Evolutionary conservation across 2,329 filamentous ascomycete genomes (phyloP).

Genomic region (Graphilbum sp.): DNA sequence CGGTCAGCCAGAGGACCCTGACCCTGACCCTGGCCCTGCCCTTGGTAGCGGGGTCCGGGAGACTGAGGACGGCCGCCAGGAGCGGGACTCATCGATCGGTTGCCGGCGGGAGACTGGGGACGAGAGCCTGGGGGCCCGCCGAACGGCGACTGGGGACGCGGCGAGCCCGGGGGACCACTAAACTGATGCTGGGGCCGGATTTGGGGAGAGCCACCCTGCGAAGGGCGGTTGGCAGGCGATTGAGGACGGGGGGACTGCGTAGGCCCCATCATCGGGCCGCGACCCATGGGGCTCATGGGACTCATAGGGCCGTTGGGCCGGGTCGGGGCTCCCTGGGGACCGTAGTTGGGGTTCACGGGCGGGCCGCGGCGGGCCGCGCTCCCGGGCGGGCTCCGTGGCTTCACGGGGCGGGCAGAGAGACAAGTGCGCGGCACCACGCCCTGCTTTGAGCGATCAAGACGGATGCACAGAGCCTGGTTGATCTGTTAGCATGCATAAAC

Average conservation of each 20-base stretch:
- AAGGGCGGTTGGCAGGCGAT: constrained; percentile 11
- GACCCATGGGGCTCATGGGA: neutral
- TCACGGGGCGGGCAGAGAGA: constrained; percentile 79
- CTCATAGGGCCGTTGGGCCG: no score
- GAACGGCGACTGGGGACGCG: constrained; percentile 26
- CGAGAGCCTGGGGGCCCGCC: constrained; percentile 14
- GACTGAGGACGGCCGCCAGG: constrained; percentile 18
- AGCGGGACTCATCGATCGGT: constrained; percentile 16
- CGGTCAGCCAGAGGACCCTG: constrained; percentile 24
- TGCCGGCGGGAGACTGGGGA: constrained; percentile 16
- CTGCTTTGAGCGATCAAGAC: constrained; percentile 77
- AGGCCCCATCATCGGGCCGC: constrained; percentile 1
- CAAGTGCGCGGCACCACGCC: constrained; percentile 90
- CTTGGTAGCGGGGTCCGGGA: constrained; percentile 23
- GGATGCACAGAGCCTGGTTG: constrained; percentile 73
- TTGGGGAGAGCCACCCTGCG: no score
- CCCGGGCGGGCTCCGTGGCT: constrained; percentile 49
- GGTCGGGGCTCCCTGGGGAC: no score
- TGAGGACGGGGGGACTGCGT: constrained; percentile 3
- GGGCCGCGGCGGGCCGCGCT: constrained; percentile 27
- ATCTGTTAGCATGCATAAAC: neutral
- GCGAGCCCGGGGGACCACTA: no score
- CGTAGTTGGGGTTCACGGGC: constrained; percentile 27
- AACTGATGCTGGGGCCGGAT: constrained; percentile 10
- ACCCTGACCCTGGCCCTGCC: constrained; percentile 32